Evolutionary conservation across 2,329 filamentous ascomycete species (phyloP).

Genomic region (Ceratocystis colombiana): DNA sequence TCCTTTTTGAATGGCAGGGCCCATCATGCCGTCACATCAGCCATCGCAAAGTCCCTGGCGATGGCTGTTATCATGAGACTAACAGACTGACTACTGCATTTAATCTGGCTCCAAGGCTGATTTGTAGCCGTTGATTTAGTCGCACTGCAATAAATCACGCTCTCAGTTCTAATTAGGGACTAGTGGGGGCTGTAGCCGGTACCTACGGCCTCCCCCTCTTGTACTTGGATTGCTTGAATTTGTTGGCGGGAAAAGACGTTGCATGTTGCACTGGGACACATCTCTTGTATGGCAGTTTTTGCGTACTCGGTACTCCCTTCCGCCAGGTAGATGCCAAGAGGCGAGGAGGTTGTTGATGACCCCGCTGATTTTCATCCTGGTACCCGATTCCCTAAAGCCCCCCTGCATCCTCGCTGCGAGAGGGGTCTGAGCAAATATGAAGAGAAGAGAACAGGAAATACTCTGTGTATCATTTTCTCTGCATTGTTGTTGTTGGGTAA

Average conservation of each 20-base stretch:
- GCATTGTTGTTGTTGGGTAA: not conserved
- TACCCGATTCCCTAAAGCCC: constrained; percentile 4
- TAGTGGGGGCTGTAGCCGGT: not conserved
- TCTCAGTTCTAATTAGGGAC: not conserved
- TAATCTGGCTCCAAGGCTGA: too few relatives aligned
- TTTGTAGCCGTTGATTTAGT: not conserved
- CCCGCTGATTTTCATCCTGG: not conserved
- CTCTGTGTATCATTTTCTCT: constrained; percentile 2
- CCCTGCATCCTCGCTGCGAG: constrained; percentile 1
- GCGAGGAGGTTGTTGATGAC: not conserved
- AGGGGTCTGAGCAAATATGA: constrained; percentile 11
- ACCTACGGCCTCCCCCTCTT: not conserved
- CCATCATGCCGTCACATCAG: not conserved
- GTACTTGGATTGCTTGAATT: not conserved
- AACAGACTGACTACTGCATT: not conserved
- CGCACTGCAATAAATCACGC: not conserved
- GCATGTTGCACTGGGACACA: not conserved
- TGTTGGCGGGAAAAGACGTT: not conserved
- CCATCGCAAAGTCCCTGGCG: not conserved
- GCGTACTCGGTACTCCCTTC: constrained; percentile 1
- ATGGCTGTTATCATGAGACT: not conserved
- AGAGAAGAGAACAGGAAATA: not conserved
- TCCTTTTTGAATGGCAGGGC: not conserved
- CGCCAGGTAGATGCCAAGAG: not conserved
- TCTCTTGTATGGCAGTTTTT: not conserved